Evolutionary conservation across 768 basidiomycete species (phyloP), one percentile per base, ranked within the genome.

Genomic region (Lentinula detonsa): DNA sequence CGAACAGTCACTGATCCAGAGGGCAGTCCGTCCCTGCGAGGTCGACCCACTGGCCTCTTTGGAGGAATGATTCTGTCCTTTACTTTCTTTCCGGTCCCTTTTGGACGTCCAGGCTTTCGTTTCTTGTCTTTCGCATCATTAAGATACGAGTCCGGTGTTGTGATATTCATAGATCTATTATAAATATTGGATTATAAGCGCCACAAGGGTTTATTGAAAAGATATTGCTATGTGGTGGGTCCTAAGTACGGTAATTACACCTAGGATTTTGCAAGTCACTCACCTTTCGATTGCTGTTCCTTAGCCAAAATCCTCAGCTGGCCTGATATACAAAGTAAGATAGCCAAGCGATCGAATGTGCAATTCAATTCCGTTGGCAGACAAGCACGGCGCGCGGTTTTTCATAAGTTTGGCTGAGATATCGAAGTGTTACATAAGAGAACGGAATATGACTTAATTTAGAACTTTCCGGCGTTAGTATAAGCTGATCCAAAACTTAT

Each of bases 1-100:
- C 46, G 55, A 21, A 48, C n/a, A 16, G 35, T 48, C 5, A 88
- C 83, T 9, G 87, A 87, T 11, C 90, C 90, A 34, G 90, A 86
- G 43, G 90, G 90, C 40, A 90, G 80, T 0, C 91, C 91, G 65
- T 92, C 90, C 71, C 92, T 91, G 65, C 91, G 75, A 2, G 91
- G 91, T 13, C 91, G 78, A 1, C 91, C 91, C 1, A 92, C 90
- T 15, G 91, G 91, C 49, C 91, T 78, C 72, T 88, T 88, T 31
- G 82, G 77, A 2, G 79, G 75, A 0, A 74, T 63, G 10, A 72
- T 66, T 37, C 73, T 66, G 33, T 76, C 72, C 39, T 74, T 71
- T 51, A 73, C 78, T 69, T 91, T 92, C 75, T 88, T 90, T 11
- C 86, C 88, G 67, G 87, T 90, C 39, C 90, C 90, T 69, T 90